Conservation (phyloP, 2,329 filamentous ascomycete species). For the Madurella mycetomatis region DNA sequence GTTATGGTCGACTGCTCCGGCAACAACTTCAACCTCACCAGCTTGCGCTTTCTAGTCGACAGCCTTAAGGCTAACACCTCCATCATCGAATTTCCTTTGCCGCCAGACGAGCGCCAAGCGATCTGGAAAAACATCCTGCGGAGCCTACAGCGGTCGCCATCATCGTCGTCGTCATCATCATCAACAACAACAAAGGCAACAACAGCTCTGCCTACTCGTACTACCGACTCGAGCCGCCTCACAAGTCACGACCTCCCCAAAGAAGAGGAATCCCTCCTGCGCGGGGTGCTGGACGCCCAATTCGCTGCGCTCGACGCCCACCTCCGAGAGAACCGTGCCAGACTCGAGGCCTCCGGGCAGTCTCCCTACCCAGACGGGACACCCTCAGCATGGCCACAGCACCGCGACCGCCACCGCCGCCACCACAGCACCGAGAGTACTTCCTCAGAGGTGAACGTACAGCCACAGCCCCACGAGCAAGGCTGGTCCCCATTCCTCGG, state of each 20-base stretch:
- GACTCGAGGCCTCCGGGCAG: not conserved
- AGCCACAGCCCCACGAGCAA: too few relatives aligned
- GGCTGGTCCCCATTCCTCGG: too few relatives aligned
- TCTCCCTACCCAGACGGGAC: too few relatives aligned
- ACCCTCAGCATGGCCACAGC: too few relatives aligned
- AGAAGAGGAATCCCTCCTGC: not conserved
- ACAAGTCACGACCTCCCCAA: not conserved
- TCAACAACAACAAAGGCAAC: not conserved
- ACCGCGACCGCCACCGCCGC: too few relatives aligned
- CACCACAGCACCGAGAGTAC: too few relatives aligned
- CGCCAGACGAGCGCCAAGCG: conserved; percentile 26
- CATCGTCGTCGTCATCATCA: not conserved
- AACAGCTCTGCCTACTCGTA: not conserved
- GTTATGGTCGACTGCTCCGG: conserved; percentile 51
- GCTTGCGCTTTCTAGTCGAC: conserved; percentile 44
- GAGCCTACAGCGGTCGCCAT: conserved; percentile 16
- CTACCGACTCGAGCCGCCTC: not conserved
- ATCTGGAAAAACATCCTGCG: conserved; percentile 24
- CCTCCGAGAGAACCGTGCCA: not conserved
- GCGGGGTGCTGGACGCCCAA: not conserved
- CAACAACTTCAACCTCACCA: conserved; percentile 52
- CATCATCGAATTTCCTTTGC: conserved; percentile 41
- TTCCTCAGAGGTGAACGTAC: too few relatives aligned
- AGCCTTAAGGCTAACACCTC: conserved; percentile 40
- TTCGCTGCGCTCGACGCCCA: not conserved